Percentiles rank a stretch among this genome's conserved stretches.
phyloP scores from a whole-genome alignment of 805 yeast genomes.

The Candida orba region DNA sequence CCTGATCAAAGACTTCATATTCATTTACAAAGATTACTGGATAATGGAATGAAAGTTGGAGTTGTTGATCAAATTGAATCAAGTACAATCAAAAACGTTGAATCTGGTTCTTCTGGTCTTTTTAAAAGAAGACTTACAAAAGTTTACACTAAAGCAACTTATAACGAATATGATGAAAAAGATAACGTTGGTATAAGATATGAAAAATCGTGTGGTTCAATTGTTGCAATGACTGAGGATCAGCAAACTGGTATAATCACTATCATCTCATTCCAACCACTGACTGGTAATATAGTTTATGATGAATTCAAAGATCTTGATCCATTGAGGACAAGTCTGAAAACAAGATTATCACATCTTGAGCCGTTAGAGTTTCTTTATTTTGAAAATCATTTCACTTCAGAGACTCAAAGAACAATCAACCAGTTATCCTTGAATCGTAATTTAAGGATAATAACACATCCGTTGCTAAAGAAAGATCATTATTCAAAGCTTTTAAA shows the following conservation, averaged over 20 bases:
- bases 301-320: slow-evolving; percentile 61
- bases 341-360: slow-evolving; percentile 66
- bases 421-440: slow-evolving; percentile 1
- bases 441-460: slow-evolving; percentile 12
- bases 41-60: slow-evolving; percentile 73
- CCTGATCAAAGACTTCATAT: slow-evolving; percentile 72
- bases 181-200: slow-evolving; percentile 17
- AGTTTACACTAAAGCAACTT: slow-evolving; percentile 79
- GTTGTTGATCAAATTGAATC: slow-evolving; percentile 82
- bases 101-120: slow-evolving; percentile 44
- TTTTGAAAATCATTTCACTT: slow-evolving; percentile 31
- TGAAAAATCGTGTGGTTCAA: slow-evolving; percentile 34
- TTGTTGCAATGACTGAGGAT: slow-evolving; percentile 37
- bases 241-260: slow-evolving; percentile 23
- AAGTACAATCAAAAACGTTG: slow-evolving; percentile 56
- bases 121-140: slow-evolving; percentile 64
- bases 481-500: slow-evolving; percentile 12
- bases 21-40: slow-evolving; percentile 67
- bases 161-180: slow-evolving; percentile 50
- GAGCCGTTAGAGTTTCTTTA: slow-evolving; percentile 70
- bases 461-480: slow-evolving; percentile 10
- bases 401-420: slow-evolving; percentile 10
- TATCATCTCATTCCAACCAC: slow-evolving; percentile 59
- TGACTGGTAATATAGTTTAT: slow-evolving; percentile 67
- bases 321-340: slow-evolving; percentile 50